These are phyloP conservation scores for Mimosa pudica DNA, from an alignment of 306 rosid species.

Conservation along the genomic window DNA sequence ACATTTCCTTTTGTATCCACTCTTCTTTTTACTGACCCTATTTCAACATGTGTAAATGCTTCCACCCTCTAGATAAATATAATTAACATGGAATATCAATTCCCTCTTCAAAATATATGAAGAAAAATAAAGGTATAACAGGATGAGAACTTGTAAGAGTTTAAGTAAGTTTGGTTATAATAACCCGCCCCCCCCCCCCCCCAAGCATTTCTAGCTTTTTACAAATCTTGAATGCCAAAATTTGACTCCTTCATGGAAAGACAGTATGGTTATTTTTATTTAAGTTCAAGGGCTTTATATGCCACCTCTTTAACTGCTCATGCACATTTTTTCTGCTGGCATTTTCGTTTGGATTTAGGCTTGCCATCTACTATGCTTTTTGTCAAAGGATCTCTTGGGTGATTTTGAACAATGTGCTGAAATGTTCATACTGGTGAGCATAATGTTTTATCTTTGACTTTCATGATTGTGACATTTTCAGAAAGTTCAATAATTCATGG, in stretches of 20 bases:
- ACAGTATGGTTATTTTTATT: slow-evolving; percentile 20
- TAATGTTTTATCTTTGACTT: slow-evolving; percentile 26
- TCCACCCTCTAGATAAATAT: neutral
- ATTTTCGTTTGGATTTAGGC: slow-evolving; percentile 57
- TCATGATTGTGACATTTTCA: slow-evolving; percentile 33
- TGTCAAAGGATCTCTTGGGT: slow-evolving; percentile 97
- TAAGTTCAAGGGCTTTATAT: slow-evolving; percentile 28
- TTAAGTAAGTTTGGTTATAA: neutral
- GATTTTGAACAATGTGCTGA: slow-evolving; percentile 97
- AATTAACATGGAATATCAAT: neutral
- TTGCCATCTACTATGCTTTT: slow-evolving; percentile 88
- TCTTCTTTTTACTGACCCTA: neutral
- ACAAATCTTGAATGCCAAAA: neutral
- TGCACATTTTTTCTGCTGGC: slow-evolving; percentile 23
- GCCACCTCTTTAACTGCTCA: slow-evolving; percentile 25
- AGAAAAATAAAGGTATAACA: neutral
- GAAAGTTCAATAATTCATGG: slow-evolving; percentile 41
- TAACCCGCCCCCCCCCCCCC: neutral
- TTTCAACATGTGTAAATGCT: neutral
- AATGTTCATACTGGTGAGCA: slow-evolving; percentile 90
- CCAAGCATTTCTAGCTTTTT: neutral
- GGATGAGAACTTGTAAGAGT: neutral
- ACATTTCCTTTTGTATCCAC: slow-evolving; percentile 18
- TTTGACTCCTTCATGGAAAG: neutral
- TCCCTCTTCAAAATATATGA: neutral